A percentile compares a stretch with the other conserved stretches of the same genome.
These are phyloP conservation scores for Anthostomella pinea DNA, from an alignment of 2,329 filamentous ascomycete genomes.

Conservation along the genomic window DNA sequence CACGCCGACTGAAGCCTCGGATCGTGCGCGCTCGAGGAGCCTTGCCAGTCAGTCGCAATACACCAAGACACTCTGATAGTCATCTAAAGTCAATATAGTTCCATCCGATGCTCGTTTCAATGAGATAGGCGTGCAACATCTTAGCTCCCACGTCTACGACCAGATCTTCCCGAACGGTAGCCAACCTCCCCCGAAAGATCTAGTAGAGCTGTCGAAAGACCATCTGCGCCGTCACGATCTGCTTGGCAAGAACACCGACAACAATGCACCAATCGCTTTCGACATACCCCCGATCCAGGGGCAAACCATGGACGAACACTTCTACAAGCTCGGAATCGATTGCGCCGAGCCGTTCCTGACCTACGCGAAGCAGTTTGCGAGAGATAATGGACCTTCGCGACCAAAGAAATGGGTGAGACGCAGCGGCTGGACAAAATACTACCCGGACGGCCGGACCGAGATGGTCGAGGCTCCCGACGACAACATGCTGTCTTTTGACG, in stretches of 20 bases:
- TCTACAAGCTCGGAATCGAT: conserved; percentile 81
- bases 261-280: conserved; percentile 73
- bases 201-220: conserved; percentile 76
- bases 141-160: conserved; percentile 76
- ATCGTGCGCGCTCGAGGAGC: conserved; percentile 21
- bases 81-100: conserved; percentile 33
- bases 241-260: conserved; percentile 85
- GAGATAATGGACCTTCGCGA: conserved; percentile 54
- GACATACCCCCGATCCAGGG: conserved; percentile 80
- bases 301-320: conserved; percentile 85
- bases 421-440: conserved; percentile 96
- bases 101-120: conserved; percentile 70
- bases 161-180: conserved; percentile 71
- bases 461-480: conserved; percentile 75
- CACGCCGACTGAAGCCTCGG: conserved; percentile 11
- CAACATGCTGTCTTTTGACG: conserved; percentile 85
- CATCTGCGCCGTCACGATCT: conserved; percentile 85
- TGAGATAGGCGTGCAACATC: conserved; percentile 90
- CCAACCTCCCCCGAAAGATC: conserved; percentile 60
- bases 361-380: conserved; percentile 71
- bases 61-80: conserved; percentile 2
- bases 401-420: conserved; percentile 70
- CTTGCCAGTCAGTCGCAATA: conserved; percentile 40
- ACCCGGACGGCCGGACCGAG: conserved; percentile 67
- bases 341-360: conserved; percentile 80